phyloP scores from a whole-genome alignment of 140 eudicot genomes.

The Stevia rebaudiana region DNA sequence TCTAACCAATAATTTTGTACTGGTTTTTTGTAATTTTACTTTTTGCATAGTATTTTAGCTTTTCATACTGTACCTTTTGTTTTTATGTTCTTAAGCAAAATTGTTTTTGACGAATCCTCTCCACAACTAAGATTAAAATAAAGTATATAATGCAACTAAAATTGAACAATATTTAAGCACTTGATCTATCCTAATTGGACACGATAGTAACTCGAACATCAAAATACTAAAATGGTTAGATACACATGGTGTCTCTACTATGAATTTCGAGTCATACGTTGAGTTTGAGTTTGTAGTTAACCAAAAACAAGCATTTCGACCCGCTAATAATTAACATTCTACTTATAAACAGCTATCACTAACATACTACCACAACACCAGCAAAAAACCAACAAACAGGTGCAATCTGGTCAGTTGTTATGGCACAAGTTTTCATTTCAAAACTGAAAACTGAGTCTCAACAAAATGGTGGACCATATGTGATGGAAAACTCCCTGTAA shows the following conservation, averaged over 20 bases:
- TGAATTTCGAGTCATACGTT: background rate
- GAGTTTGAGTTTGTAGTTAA: background rate
- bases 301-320: constrained; percentile 12
- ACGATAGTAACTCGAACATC: background rate
- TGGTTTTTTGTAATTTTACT: too few species aligned
- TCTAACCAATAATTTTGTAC: too few species aligned
- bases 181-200: too few species aligned
- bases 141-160: background rate
- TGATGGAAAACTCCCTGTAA: constrained; percentile 21
- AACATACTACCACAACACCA: constrained; percentile 8
- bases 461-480: constrained; percentile 20
- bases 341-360: constrained; percentile 21
- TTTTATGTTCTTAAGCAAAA: too few species aligned
- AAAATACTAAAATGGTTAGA: background rate
- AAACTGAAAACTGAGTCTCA: constrained; percentile 13
- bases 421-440: background rate
- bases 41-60: too few species aligned
- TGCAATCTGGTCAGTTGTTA: constrained; percentile 8
- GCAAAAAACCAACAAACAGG: background rate
- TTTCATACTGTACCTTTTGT: too few species aligned
- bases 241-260: background rate
- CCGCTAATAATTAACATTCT: constrained; percentile 8
- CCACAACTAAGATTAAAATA: background rate
- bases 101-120: too few species aligned
- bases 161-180: too few species aligned